Conservation (phyloP, 371 early-diverging fungal genomes). For the Haplosporangium sp. region DNA sequence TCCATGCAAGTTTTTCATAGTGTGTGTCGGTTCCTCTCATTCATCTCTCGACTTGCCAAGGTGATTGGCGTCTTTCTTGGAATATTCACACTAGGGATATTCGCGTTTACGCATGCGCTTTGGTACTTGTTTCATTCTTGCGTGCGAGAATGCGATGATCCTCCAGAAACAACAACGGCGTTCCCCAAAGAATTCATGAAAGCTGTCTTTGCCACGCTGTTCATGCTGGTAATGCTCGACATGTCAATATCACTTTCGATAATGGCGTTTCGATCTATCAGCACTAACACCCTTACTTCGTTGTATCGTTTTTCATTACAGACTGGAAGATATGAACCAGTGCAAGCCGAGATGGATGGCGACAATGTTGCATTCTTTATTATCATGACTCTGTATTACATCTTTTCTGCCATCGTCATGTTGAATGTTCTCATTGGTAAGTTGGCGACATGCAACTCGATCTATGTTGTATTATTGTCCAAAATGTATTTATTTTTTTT, state of each 20-base stretch:
- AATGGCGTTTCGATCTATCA: neutral
- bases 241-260: too few species aligned
- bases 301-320: neutral
- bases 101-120: neutral
- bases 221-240: constrained; percentile 18
- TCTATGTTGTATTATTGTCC: too few species aligned
- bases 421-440: constrained; percentile 23
- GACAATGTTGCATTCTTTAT: constrained; percentile 1
- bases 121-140: neutral
- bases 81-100: neutral
- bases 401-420: constrained; percentile 15
- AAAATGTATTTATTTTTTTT: too few species aligned
- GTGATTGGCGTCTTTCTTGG: neutral
- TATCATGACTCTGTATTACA: constrained; percentile 17
- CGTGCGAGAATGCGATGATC: too few species aligned
- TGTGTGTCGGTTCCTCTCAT: neutral
- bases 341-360: neutral
- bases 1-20: neutral
- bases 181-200: neutral
- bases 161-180: too few species aligned
- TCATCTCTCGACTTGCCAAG: constrained; percentile 3
- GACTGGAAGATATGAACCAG: constrained; percentile 20
- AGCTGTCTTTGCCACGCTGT: constrained; percentile 10
- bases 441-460: too few species aligned
- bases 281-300: neutral